phyloP scores from a whole-genome alignment of 1,139 yeast genomes.

The Sugiyamaella sp. region DNA sequence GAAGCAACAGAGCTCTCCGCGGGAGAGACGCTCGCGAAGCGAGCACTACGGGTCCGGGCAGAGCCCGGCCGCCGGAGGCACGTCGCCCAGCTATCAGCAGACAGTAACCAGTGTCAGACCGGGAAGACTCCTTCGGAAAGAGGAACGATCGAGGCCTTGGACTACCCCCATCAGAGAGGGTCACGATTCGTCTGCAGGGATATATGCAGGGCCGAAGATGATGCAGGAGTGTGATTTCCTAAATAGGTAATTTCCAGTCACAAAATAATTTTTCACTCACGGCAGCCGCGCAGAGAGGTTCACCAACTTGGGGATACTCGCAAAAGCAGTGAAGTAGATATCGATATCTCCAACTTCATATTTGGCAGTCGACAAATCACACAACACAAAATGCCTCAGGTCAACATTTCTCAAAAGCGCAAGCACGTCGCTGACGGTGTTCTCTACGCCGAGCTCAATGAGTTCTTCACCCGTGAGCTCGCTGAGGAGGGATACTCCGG shows the following conservation, averaged over 20 bases:
- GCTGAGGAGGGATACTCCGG: constrained; percentile 99
- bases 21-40: no score
- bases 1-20: not conserved
- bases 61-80: no score
- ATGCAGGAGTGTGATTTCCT: not conserved
- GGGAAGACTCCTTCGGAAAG: no score
- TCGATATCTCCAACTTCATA: constrained; percentile 8
- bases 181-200: no score
- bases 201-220: not conserved
- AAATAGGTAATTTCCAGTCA: constrained; percentile 16
- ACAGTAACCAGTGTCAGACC: no score
- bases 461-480: constrained; percentile 99
- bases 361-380: constrained; percentile 11
- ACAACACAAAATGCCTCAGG: constrained; percentile 30
- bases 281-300: constrained; percentile 1
- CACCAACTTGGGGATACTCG: not conserved
- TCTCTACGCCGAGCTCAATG: constrained; percentile 99
- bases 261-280: constrained; percentile 1
- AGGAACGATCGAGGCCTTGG: no score
- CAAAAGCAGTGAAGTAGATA: not conserved
- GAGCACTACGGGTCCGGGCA: no score
- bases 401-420: constrained; percentile 48
- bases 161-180: no score
- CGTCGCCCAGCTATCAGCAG: not conserved
- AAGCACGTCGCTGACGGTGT: constrained; percentile 98